A percentile compares a stretch with the other conserved stretches of the same genome.
phyloP scores from a whole-genome alignment of 2,329 filamentous ascomycete genomes.

The Fusarium hostae region DNA sequence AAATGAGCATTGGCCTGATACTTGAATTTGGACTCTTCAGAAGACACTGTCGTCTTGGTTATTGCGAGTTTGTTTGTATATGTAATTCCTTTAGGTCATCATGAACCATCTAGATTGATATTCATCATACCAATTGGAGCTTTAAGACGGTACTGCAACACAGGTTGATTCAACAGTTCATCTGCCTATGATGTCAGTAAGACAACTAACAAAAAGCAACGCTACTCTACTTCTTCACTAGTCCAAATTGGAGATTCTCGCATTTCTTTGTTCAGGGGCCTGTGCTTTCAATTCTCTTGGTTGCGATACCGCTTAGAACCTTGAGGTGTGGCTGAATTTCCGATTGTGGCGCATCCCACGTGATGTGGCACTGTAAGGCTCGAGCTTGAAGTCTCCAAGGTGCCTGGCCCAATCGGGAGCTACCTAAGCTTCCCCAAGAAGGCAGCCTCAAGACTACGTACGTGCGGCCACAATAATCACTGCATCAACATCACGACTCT shows the following conservation, averaged over 20 bases:
- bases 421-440: conserved; percentile 47
- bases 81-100: neutral
- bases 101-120: neutral
- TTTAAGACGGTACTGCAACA: neutral
- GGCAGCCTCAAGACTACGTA: conserved; percentile 50
- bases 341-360: conserved; percentile 24
- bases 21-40: neutral
- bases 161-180: neutral
- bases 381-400: conserved; percentile 24
- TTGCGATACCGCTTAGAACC: neutral
- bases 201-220: neutral
- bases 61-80: neutral
- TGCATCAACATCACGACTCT: conserved; percentile 37
- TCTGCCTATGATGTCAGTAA: conserved; percentile 26
- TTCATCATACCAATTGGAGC: neutral
- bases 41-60: neutral
- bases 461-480: conserved; percentile 41
- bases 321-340: conserved; percentile 16
- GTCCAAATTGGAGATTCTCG: neutral
- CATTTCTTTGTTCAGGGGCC: neutral
- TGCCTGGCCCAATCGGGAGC: conserved; percentile 45
- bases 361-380: conserved; percentile 34
- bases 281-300: neutral
- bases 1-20: neutral
- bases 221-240: conserved; percentile 2